Evolutionary conservation across 2,329 filamentous ascomycete genomes (phyloP), one percentile per base, ranked within the genome.

Genomic region (Nigrospora osmanthi): DNA sequence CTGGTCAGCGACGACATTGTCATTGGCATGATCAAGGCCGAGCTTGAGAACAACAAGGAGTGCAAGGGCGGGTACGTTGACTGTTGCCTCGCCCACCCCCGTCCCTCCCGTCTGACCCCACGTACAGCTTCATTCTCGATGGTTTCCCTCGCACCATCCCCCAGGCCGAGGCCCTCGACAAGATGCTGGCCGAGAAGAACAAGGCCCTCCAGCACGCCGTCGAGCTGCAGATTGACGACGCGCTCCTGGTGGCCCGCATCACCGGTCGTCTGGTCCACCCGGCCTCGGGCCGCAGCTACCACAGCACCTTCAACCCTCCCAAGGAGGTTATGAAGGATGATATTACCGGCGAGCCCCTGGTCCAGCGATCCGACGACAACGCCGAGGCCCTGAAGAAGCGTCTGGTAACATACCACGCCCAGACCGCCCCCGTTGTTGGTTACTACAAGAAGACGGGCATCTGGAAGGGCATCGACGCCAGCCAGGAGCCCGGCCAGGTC

Each of bases 361-460:
- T 97, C 60, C 93, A 97, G 76, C 85, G 93, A 60, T 91, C 87
- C 54, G 93, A 98, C 66, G 93, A 98, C 75, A 98, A 97, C 67
- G 90, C 87, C 57, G 91, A 90, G 10, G 89, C 93, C 38, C 80
- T 98, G 53, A 91, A 89, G 80, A 98, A 96, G 83, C 86, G 93
- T 52, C 78, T 98, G 48, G 75, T 75, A 35, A 96, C 91, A 48
- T 98, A 98, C 72, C 93, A 98, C 73, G 75, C 81, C 55, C 93
- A 98, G 80, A 98, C 93, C 32, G 71, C 81, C 38, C 93, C 93
- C 16, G 93, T 98, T 41, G 90, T 95, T 51, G 78, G 82, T 47
- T 98, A 98, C 78, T 98, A 98, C 81, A 87, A 94, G 73, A 89
- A 89, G 71, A 95, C 87, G 41, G 90, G 90, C 56, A 96, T 98